Evolutionary conservation across 306 rosid genomes (phyloP), one percentile per base, ranked within the genome.

Genomic region (Urtica urens): DNA sequence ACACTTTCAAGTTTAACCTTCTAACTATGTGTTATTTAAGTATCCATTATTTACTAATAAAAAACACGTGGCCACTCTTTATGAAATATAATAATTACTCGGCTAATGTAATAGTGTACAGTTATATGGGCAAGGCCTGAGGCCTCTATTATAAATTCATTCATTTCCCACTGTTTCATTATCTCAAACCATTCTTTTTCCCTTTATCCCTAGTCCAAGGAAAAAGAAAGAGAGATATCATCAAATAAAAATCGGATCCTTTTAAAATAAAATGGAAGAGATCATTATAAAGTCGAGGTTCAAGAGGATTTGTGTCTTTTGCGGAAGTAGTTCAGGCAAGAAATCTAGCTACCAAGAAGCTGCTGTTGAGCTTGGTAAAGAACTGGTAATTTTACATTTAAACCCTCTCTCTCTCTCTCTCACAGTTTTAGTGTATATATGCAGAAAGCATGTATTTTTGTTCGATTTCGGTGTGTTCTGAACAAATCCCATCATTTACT

Each of bases 291-390:
- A 77, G 61, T 85, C 99, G 7, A 90, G 69, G 78, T 90, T 90
- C 73, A 71, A 73, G 69, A 75, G 95, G 61, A 84, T 90, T 63
- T 84, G 97, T 64, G 97, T 90, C 6, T 90, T 81, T 55, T 90
- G 99, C 73, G 99, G 99, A 18, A 90, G 99, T 79, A 85, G 93
- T 61, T 78, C 99, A 1, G 99, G 99, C 11, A 90, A 82, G 78
- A 90, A 90, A 73, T 59, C 94, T 28, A 82, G 76, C 57, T 90
- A 90, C 71, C 94, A 82, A 60, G 86, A 86, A 68, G 95, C 99
- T 57, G 99, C 99, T 23, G 80, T 82, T 11, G 83, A 90, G 40
- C 94, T 90, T 3, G 97, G 85, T 50, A 69, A 81, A 15, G 97
- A 90, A 49, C 66, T 90, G 94, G 97, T 90, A 75, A 7, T 17